Conservation (phyloP, 2,329 filamentous ascomycete species). For the Colletotrichum cuscutae region DNA sequence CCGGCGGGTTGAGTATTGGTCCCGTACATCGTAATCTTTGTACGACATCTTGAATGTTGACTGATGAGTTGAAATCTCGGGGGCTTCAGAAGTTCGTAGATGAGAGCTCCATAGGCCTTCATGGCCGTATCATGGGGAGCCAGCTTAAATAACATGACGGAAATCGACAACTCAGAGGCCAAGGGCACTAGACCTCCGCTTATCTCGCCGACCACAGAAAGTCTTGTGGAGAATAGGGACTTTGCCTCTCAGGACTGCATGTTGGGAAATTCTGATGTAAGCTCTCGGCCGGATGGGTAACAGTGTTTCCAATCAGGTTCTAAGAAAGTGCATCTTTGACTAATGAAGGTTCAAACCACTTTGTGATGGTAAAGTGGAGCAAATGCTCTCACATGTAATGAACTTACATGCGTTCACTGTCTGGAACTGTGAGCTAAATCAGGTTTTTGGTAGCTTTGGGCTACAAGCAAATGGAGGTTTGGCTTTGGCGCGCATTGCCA, state of each 20-base stretch:
- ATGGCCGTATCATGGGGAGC: not conserved
- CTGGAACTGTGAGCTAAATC: not conserved
- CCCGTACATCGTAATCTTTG: not conserved
- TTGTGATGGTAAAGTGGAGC: not conserved
- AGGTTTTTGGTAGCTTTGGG: not conserved
- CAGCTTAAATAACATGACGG: not conserved
- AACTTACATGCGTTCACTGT: not conserved
- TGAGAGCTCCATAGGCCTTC: not conserved
- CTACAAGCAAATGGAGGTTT: not conserved
- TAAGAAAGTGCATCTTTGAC: not conserved
- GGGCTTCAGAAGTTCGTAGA: not conserved
- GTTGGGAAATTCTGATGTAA: not conserved
- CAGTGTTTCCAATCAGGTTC: not conserved
- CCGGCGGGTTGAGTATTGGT: not conserved
- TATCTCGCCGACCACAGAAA: too few relatives aligned
- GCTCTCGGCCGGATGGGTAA: not conserved
- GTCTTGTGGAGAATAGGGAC: not conserved
- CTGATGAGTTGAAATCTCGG: not conserved
- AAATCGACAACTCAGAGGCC: too few relatives aligned
- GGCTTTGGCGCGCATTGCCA: not conserved
- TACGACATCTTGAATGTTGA: slow-evolving; percentile 1
- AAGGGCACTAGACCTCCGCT: too few relatives aligned
- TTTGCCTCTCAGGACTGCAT: not conserved
- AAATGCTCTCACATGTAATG: not conserved
- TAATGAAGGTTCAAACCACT: too few relatives aligned